A percentile compares a stretch with the other conserved stretches of the same genome.
These are phyloP conservation scores for Acanthamoeba lenticulata DNA, from an alignment of 208 protist genomes.

Conservation along the genomic window DNA sequence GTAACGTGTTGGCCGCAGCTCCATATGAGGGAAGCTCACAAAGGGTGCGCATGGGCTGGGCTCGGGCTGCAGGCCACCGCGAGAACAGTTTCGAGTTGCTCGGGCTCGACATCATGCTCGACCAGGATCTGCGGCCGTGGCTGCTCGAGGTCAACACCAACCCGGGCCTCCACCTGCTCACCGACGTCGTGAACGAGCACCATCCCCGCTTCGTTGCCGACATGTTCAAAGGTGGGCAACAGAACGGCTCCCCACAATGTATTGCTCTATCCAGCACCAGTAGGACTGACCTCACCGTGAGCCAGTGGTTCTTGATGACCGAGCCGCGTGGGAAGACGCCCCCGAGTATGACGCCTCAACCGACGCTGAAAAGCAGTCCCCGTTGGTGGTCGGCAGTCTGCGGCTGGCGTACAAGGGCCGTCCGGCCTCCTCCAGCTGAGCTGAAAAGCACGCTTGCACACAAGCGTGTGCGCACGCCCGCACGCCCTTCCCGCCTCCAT, in stretches of 20 bases:
- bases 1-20: neutral
- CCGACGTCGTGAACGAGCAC: conserved; percentile 71
- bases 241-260: neutral
- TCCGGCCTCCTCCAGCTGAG: too few relatives aligned
- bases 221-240: neutral
- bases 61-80: conserved; percentile 19
- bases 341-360: neutral
- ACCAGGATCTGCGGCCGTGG: conserved; percentile 68
- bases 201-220: conserved; percentile 55
- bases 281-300: neutral
- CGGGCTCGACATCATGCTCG: conserved; percentile 75
- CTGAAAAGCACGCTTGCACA: too few relatives aligned
- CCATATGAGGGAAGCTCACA: neutral
- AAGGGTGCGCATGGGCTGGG: neutral
- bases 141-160: conserved; percentile 78
- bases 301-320: neutral
- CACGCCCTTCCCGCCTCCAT: too few relatives aligned
- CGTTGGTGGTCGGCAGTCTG: neutral
- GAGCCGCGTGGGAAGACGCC: neutral
- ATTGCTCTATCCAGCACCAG: neutral
- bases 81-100: conserved; percentile 72
- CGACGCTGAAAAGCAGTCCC: neutral
- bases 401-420: neutral
- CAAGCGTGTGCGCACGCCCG: too few relatives aligned
- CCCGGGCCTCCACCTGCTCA: conserved; percentile 76